A percentile compares a stretch with the other conserved stretches of the same genome.
phyloP scores from a whole-genome alignment of 495 filamentous ascomycete genomes.

The Xylaria longipes region DNA sequence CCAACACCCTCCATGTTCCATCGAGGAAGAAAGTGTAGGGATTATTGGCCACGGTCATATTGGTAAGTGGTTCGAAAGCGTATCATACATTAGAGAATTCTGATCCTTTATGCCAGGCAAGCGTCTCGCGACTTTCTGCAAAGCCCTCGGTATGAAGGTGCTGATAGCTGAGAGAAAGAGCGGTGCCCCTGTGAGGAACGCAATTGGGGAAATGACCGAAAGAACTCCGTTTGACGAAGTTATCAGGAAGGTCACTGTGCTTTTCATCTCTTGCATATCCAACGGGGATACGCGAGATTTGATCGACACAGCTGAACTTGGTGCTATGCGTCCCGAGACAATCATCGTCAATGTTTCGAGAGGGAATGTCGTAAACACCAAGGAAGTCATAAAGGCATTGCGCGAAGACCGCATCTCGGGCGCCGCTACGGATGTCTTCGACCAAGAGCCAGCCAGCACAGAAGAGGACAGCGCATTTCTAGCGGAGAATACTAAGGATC shows the following conservation, averaged over 20 bases:
- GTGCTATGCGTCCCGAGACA: slow-evolving; percentile 50
- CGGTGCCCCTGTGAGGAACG: slow-evolving; percentile 24
- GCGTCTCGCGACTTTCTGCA: slow-evolving; percentile 37
- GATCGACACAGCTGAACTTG: slow-evolving; percentile 53
- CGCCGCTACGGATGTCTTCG: slow-evolving; percentile 60
- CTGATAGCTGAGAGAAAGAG: slow-evolving; percentile 56
- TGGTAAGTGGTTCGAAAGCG: slow-evolving; percentile 32
- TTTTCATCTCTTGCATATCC: slow-evolving; percentile 53
- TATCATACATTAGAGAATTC: too few relatives aligned
- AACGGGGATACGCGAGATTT: slow-evolving; percentile 48
- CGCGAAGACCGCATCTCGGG: slow-evolving; percentile 52
- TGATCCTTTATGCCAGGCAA: slow-evolving; percentile 24
- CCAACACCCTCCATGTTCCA: slow-evolving; percentile 38
- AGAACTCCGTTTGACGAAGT: slow-evolving; percentile 53
- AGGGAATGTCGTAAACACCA: slow-evolving; percentile 61
- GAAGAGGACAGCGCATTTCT: slow-evolving; percentile 29
- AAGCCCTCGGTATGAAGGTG: slow-evolving; percentile 57
- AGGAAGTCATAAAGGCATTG: slow-evolving; percentile 53
- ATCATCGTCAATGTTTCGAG: slow-evolving; percentile 61
- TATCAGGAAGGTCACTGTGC: slow-evolving; percentile 49
- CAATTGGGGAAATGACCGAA: not conserved
- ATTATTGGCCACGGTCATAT: slow-evolving; percentile 59
- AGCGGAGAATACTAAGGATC: slow-evolving; percentile 28
- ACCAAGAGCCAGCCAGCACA: slow-evolving; percentile 53
- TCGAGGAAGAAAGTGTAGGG: slow-evolving; percentile 50